Evolutionary conservation across 208 protist genomes (phyloP), one percentile per base, ranked within the genome.

Genomic region (Leptomonas pyrrhocoris): DNA sequence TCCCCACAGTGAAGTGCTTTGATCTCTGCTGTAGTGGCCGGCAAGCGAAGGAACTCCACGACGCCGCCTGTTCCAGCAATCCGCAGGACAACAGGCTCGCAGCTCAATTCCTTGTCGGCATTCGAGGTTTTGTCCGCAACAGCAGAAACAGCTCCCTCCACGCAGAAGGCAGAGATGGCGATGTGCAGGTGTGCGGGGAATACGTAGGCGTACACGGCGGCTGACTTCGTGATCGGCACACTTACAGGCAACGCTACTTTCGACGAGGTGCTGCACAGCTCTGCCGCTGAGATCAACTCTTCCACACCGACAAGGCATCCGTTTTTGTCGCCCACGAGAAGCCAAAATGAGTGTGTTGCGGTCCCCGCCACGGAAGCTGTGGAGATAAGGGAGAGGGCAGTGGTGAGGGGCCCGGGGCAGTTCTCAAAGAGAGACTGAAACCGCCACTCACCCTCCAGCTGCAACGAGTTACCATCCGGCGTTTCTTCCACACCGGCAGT

Each of bases 151-250:
- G 28, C 28, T n/a, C 15, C 53, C 30, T 77, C 71, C 4, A 45
- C 49, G 36, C 57, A 77, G 16, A 77, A 0, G 12, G 71, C 71
- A 21, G 56, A 19, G 19, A 77, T 60, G 34, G 71, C 63, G 36
- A 66, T 49, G 56, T 42, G 71, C 43, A 69, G 57, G 21, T 65
- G 63, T 48, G 63, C 71, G n/a, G 62, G 45, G 49, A 77, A 77
- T 2, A 77, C 71, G 40, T 77, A 66, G 12, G 38, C 30, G 46
- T 48, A 40, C 19, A 76, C 48, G n/a, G 15, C 18, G 2, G 70
- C 70, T 1, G 34, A 50, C 18, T 36, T 43, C 43, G 21, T 45
- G 12, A 75, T 31, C 5, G 69, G 53, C 18, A 38, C 48, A 19
- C 36, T 30, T 19, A 51, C 9, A n/a, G 50, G 36, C 21, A 19